A percentile compares a stretch with the other conserved stretches of the same genome.
Evolutionary conservation across 768 basidiomycete species (phyloP).

Genomic region (Leccinum aurantiacum): DNA sequence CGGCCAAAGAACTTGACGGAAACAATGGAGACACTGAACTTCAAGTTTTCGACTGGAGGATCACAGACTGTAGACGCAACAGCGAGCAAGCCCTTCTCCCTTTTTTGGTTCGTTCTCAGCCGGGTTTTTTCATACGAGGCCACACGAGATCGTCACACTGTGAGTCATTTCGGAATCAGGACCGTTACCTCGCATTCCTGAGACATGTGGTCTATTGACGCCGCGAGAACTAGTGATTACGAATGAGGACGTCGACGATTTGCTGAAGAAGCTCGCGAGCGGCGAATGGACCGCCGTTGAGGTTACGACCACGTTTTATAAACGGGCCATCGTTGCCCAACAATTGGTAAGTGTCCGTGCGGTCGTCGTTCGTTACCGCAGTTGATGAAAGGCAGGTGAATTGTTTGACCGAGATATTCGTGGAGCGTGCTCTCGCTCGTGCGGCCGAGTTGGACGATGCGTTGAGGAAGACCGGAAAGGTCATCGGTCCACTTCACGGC

Average conservation of each 20-base stretch:
- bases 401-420: constrained; percentile 82
- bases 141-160: constrained; percentile 18
- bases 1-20: too few relatives aligned
- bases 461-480: constrained; percentile 58
- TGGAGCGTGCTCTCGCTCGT: constrained; percentile 63
- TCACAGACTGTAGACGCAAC: too few relatives aligned
- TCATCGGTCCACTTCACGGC: constrained; percentile 73
- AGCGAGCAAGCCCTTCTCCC: too few relatives aligned
- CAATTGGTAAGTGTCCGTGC: constrained; percentile 53
- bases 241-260: constrained; percentile 43
- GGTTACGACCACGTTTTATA: constrained; percentile 74
- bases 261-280: constrained; percentile 54
- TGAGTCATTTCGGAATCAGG: constrained; percentile 27
- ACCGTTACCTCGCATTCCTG: constrained; percentile 42
- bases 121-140: too few relatives aligned
- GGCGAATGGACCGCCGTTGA: constrained; percentile 62
- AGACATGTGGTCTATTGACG: constrained; percentile 41
- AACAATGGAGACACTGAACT: too few relatives aligned
- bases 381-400: constrained; percentile 52
- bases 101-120: too few relatives aligned
- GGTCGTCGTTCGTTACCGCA: not conserved
- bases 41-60: too few relatives aligned
- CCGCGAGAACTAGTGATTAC: constrained; percentile 57
- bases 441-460: constrained; percentile 68
- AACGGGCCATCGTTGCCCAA: constrained; percentile 69